phyloP scores from a whole-genome alignment of 371 early-diverging fungal species.

The Mortierella sp. region DNA sequence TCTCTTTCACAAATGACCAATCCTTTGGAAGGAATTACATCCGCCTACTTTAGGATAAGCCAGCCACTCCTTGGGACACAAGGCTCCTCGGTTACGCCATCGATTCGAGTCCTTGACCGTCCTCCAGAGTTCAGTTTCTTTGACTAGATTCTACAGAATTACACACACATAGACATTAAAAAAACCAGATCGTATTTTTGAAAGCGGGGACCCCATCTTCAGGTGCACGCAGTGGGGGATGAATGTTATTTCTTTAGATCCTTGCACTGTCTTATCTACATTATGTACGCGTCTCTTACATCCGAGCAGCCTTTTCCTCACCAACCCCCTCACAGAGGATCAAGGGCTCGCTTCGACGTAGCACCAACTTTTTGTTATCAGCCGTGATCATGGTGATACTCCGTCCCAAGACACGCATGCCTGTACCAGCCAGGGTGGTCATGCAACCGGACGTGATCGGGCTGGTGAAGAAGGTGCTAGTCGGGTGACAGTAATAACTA shows the following conservation, averaged over 20 bases:
- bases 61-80: not conserved
- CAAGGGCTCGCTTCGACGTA: slow-evolving; percentile 37
- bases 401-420: slow-evolving; percentile 28
- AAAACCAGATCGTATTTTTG: no score
- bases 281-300: slow-evolving; percentile 16
- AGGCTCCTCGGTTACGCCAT: no score
- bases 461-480: slow-evolving; percentile 36
- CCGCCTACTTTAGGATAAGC: slow-evolving; percentile 13
- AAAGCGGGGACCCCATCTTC: no score
- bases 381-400: slow-evolving; percentile 45
- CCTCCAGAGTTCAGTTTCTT: slow-evolving; percentile 45
- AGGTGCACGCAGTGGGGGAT: no score
- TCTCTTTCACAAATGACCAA: slow-evolving; percentile 33
- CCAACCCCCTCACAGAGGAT: slow-evolving; percentile 42
- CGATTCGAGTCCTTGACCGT: not conserved
- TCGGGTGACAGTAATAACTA: slow-evolving; percentile 13
- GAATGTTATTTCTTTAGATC: no score
- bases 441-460: slow-evolving; percentile 35
- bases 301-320: slow-evolving; percentile 49
- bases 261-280: no score
- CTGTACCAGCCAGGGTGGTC: slow-evolving; percentile 40
- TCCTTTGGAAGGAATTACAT: not conserved
- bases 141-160: slow-evolving; percentile 14
- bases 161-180: no score
- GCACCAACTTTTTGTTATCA: slow-evolving; percentile 21